phyloP scores from a whole-genome alignment of 768 basidiomycete species.

The Psilocybe cubensis region DNA sequence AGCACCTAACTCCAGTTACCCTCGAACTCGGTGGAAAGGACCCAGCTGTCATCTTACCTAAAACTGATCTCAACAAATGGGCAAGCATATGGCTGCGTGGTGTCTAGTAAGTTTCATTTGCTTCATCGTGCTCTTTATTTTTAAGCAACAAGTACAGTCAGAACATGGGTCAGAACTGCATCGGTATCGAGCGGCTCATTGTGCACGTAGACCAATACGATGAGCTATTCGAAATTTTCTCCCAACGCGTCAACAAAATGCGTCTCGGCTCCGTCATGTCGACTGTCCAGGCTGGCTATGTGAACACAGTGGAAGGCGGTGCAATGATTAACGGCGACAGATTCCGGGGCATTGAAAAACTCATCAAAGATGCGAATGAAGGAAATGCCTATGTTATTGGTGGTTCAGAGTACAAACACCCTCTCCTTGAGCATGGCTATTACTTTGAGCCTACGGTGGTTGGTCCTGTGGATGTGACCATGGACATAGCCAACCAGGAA shows the following conservation, averaged over 20 bases:
- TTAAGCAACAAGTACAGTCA: conserved; percentile 53
- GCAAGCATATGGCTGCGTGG: conserved; percentile 87
- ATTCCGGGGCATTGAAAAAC: conserved; percentile 66
- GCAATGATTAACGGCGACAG: conserved; percentile 82
- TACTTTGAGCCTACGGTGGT: conserved; percentile 92
- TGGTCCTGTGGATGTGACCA: conserved; percentile 69
- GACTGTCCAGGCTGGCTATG: conserved; percentile 66
- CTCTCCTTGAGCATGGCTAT: conserved; percentile 69
- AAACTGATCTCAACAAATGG: conserved; percentile 82
- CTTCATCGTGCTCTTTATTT: background rate
- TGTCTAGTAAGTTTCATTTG: conserved; percentile 70
- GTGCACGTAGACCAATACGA: conserved; percentile 83
- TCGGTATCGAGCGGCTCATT: conserved; percentile 92
- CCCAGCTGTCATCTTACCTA: conserved; percentile 86
- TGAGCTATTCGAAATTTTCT: conserved; percentile 67
- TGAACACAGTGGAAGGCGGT: conserved; percentile 81
- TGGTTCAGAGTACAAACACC: conserved; percentile 67
- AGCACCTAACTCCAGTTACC: conserved; percentile 88
- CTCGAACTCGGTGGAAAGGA: conserved; percentile 97
- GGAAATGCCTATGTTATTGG: conserved; percentile 70
- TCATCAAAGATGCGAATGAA: conserved; percentile 71
- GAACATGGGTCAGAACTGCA: conserved; percentile 95
- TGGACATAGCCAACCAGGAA: conserved; percentile 83
- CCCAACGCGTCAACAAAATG: conserved; percentile 65
- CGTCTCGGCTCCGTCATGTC: conserved; percentile 81